phyloP scores from a whole-genome alignment of 2,329 filamentous ascomycete genomes.

The Meredithiella fracta region DNA sequence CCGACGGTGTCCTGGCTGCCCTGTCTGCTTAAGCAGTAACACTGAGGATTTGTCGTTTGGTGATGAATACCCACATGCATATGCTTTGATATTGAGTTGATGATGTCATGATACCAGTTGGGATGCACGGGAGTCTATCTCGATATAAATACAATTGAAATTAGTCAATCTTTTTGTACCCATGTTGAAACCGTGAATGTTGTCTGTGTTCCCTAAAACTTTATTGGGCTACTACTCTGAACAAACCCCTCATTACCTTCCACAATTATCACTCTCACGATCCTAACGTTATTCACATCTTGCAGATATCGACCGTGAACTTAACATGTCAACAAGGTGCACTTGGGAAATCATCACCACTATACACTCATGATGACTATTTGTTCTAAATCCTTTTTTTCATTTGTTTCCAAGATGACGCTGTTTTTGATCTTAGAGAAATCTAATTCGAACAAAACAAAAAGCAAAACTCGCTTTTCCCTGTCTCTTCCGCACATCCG shows the following conservation, averaged over 20 bases:
- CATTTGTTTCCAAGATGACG: constrained; percentile 12
- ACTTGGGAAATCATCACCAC: too few species aligned
- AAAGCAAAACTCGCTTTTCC: too few species aligned
- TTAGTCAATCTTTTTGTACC: constrained; percentile 4
- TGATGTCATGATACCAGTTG: neutral
- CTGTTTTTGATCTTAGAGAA: constrained; percentile 10
- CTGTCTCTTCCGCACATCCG: too few species aligned
- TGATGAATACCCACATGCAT: neutral
- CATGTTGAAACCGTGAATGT: too few species aligned
- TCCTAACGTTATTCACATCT: too few species aligned
- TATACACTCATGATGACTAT: too few species aligned
- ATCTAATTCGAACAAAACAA: neutral
- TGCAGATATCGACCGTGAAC: too few species aligned
- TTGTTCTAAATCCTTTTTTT: constrained; percentile 15
- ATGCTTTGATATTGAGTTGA: neutral
- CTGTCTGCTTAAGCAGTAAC: constrained; percentile 28
- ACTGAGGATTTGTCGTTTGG: neutral
- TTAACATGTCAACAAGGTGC: too few species aligned
- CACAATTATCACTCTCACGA: too few species aligned
- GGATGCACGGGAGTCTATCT: neutral
- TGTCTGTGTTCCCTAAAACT: too few species aligned
- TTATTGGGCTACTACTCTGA: too few species aligned
- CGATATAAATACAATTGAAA: neutral
- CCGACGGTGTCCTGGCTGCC: constrained; percentile 35
- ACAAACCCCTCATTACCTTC: too few species aligned